Evolutionary conservation across 345 rosid species (phyloP).

Genomic region (Gossypium ekmanianum): DNA sequence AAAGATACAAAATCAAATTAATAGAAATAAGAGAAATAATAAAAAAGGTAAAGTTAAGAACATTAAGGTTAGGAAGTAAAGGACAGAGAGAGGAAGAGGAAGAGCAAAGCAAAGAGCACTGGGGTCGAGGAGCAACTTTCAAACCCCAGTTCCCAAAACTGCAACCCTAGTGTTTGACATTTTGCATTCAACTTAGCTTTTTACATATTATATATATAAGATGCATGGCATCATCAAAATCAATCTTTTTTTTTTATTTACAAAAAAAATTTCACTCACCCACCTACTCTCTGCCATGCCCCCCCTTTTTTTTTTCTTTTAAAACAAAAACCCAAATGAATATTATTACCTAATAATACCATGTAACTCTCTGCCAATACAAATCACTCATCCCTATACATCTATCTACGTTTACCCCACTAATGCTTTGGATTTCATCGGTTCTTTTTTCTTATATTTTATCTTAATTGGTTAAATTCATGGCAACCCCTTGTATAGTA

Average conservation of each 20-base stretch:
- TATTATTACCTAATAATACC: neutral
- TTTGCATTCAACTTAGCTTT: slow-evolving; percentile 48
- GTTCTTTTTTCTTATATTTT: no score
- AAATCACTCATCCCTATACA: neutral
- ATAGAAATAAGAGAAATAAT: neutral
- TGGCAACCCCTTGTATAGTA: no score
- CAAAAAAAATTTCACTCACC: neutral
- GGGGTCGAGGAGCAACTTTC: slow-evolving; percentile 34
- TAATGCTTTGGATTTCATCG: no score
- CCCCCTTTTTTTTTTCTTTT: no score
- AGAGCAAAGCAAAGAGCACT: slow-evolving; percentile 14
- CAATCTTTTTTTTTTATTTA: neutral
- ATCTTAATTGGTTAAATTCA: no score
- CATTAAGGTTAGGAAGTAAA: slow-evolving; percentile 18
- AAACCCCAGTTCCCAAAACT: slow-evolving; percentile 53
- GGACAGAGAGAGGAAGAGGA: slow-evolving; percentile 18
- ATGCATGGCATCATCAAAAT: neutral
- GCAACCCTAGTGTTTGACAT: slow-evolving; percentile 73
- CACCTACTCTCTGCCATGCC: neutral
- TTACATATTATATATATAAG: neutral
- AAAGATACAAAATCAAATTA: slow-evolving; percentile 5
- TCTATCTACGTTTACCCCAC: no score
- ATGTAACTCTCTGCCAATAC: neutral
- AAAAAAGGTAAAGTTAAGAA: neutral
- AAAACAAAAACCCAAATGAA: neutral